phyloP scores from a whole-genome alignment of 306 rosid species.

The Calophaca sinica region DNA sequence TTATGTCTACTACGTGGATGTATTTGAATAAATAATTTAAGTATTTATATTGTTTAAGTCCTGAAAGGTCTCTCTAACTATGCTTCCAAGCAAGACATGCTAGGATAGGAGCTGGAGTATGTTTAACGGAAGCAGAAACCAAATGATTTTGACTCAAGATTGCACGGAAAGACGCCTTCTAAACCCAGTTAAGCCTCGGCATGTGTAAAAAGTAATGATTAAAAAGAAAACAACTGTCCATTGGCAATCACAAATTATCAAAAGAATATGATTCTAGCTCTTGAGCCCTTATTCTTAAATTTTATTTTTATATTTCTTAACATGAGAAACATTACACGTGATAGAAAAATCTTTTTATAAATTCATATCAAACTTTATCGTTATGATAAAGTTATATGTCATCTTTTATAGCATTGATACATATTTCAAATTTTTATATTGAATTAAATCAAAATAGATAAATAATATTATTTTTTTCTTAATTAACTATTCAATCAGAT shows the following conservation, averaged over 20 bases:
- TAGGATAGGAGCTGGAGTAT: conserved; percentile 45
- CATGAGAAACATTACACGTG: too few species aligned
- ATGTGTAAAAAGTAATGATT: not conserved
- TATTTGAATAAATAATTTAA: not conserved
- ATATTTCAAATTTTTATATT: too few species aligned
- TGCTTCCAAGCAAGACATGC: conserved; percentile 64
- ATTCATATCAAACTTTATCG: too few species aligned
- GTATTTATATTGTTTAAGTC: not conserved
- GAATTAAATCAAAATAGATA: too few species aligned
- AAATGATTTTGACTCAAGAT: conserved; percentile 47
- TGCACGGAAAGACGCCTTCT: conserved; percentile 30
- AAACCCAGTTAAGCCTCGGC: not conserved
- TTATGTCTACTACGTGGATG: conserved; percentile 24
- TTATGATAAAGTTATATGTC: too few species aligned
- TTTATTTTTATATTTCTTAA: too few species aligned
- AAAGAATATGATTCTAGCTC: not conserved
- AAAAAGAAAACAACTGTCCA: not conserved
- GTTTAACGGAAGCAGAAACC: conserved; percentile 48
- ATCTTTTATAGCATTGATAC: too few species aligned
- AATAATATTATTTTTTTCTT: too few species aligned
- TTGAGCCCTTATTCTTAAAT: not conserved
- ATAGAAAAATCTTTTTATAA: too few species aligned
- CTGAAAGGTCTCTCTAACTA: conserved; percentile 51
- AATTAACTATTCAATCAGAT: too few species aligned
- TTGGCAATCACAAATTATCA: conserved; percentile 5